Evolutionary conservation across 306 rosid species (phyloP).

Genomic region (Pyrus betulifolia): DNA sequence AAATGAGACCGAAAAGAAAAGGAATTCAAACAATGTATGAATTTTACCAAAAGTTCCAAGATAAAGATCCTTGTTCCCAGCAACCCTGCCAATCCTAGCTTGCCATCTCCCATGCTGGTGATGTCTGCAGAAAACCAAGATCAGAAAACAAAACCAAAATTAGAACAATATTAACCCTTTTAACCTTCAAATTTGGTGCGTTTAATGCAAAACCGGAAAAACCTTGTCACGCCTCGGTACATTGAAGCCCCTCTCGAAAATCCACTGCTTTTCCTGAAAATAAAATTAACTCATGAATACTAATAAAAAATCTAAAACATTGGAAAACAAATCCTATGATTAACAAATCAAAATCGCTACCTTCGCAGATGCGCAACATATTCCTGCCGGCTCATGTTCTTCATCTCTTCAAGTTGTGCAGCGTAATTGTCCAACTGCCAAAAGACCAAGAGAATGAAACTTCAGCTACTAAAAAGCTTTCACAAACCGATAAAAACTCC

Average conservation of each 20-base stretch:
- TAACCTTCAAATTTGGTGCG: not conserved
- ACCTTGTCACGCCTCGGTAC: conserved; percentile 98
- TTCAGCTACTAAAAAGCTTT: not conserved
- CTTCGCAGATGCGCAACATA: conserved; percentile 95
- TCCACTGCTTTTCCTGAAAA: conserved; percentile 92
- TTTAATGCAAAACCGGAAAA: not conserved
- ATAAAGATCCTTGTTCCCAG: conserved; percentile 97
- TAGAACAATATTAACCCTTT: not conserved
- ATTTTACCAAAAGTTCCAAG: conserved; percentile 92
- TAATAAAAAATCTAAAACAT: not conserved
- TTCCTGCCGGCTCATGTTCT: conserved; percentile 92
- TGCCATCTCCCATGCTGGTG: conserved; percentile 99
- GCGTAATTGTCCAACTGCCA: conserved; percentile 72
- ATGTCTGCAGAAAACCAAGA: conserved; percentile 44
- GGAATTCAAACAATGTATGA: not conserved
- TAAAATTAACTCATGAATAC: not conserved
- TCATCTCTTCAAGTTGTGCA: conserved; percentile 73
- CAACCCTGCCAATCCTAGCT: conserved; percentile 97
- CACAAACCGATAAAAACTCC: not conserved
- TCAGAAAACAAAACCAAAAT: conserved; percentile 1
- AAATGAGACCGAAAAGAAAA: not conserved
- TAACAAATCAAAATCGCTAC: conserved; percentile 16
- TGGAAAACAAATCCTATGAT: not conserved
- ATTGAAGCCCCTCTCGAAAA: conserved; percentile 97
- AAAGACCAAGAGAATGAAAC: not conserved